Conservation (phyloP, 139 green algal species). For the Chlamydomonas incerta region DNA sequence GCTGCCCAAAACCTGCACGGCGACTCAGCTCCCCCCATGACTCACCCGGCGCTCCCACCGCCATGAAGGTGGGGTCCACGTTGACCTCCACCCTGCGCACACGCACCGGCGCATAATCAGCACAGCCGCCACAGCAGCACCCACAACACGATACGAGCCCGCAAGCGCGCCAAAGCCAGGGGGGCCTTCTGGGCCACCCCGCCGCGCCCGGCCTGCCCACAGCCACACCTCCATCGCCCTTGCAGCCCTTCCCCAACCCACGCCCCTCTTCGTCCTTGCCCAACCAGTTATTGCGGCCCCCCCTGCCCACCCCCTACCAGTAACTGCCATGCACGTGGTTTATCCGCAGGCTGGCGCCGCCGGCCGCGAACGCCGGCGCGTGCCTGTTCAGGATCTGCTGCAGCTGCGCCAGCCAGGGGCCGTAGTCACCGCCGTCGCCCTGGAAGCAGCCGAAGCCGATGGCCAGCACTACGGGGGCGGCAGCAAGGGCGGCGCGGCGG, state of each 20-base stretch:
- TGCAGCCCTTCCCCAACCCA: not conserved
- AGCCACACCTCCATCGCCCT: not conserved
- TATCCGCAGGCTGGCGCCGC: not conserved
- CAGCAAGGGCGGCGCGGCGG: too few relatives aligned
- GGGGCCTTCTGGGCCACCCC: too few relatives aligned
- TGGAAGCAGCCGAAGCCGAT: slow-evolving; percentile 27
- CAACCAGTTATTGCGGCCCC: not conserved
- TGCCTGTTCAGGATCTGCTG: not conserved
- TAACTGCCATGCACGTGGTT: slow-evolving; percentile 10
- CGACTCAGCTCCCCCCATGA: too few relatives aligned
- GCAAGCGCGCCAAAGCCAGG: too few relatives aligned
- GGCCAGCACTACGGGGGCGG: not conserved
- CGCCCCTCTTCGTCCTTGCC: too few relatives aligned
- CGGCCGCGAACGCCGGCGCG: not conserved
- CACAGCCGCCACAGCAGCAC: too few relatives aligned
- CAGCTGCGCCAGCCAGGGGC: slow-evolving; percentile 10
- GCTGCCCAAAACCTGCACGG: not conserved
- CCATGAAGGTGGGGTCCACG: slow-evolving; percentile 13
- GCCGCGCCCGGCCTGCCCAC: not conserved
- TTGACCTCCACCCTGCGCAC: not conserved
- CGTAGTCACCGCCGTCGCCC: slow-evolving; percentile 3
- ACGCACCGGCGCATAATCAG: too few relatives aligned
- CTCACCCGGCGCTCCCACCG: slow-evolving; percentile 21
- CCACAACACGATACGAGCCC: too few relatives aligned
- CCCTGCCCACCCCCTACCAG: not conserved